These are phyloP conservation scores for Dactylella cylindrospora DNA, from an alignment of 2,329 filamentous ascomycete species.

Conservation along the genomic window DNA sequence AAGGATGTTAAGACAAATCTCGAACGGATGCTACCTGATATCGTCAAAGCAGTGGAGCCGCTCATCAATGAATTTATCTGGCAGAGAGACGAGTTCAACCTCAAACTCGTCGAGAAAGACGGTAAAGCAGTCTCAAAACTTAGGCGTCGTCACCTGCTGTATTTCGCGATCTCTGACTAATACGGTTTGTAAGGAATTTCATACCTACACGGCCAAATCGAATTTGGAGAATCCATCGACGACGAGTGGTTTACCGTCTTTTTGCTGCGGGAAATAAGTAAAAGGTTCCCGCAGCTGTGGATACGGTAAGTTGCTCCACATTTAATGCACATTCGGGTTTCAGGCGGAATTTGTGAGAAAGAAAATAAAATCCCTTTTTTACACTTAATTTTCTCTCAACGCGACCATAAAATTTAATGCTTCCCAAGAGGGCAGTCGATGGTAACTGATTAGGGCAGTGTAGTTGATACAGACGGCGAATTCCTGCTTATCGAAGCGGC, in stretches of 20 bases:
- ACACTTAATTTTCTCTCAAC: background rate
- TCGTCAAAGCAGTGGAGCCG: slow-evolving; percentile 29
- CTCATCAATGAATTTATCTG: slow-evolving; percentile 63
- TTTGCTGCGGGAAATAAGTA: slow-evolving; percentile 77
- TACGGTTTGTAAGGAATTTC: slow-evolving; percentile 53
- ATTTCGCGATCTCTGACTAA: background rate
- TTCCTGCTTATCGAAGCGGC: slow-evolving; percentile 94
- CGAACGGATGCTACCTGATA: slow-evolving; percentile 20
- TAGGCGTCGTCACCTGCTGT: slow-evolving; percentile 54
- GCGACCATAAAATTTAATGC: too few species aligned
- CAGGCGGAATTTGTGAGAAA: too few species aligned
- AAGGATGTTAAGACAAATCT: slow-evolving; percentile 23
- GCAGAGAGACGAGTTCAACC: slow-evolving; percentile 80
- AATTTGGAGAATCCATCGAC: slow-evolving; percentile 91
- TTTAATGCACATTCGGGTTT: too few species aligned
- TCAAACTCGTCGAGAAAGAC: slow-evolving; percentile 64
- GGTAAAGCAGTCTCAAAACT: slow-evolving; percentile 34
- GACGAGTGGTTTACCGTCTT: slow-evolving; percentile 98
- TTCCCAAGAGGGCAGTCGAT: slow-evolving; percentile 12
- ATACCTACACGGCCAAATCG: slow-evolving; percentile 73
- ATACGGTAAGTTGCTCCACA: slow-evolving; percentile 53
- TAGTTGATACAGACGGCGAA: slow-evolving; percentile 87
- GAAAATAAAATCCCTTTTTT: too few species aligned
- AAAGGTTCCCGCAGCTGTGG: slow-evolving; percentile 72
- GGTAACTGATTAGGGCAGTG: slow-evolving; percentile 53